Base-by-base conservation (phyloP, 345 rosid species). In the Salix purpurea region DNA sequence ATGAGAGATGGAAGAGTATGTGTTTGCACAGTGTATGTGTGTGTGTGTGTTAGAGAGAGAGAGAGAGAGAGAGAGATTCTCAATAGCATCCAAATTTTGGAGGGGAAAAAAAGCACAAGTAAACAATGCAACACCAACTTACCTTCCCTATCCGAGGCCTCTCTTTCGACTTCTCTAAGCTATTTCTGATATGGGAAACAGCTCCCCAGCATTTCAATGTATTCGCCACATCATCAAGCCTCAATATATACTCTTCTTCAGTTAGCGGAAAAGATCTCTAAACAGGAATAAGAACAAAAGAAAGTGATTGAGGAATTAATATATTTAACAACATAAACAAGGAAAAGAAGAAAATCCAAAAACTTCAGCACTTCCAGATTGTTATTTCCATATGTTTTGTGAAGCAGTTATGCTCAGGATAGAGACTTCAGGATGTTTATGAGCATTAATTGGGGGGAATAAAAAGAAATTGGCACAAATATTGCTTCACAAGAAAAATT, bases 141-240 rank as follows among this genome's bases (percentile, higher is more conserved):
- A 94, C 98, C 91, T 94, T 90, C 64, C 96, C 96, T 56, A 92
- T 92, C 77, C 97, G 87, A 30, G 97, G 99, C 16, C 97, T 90
- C 79, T 94, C 97, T 83, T 94, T 94, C 50, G 82, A 81, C 87
- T 89, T 94, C 67, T 90, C 90, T 56, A 92, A 89, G 89, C 97
- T 94, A 84, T 83, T 90, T 78, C 94, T 89, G 83, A 92, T 91
- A 74, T 92, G 97, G 40, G 97, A 90, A 77, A 92, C 97, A 19
- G 97, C 97, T 79, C 99, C 99, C 99, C 99, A 95, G 81, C 91
- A 92, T 87, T 87, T 95, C 77, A 92, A 87, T 75, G 89, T 87
- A 86, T 95, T 92, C 61, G 97, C 97, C 36, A 95, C 97, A 40
- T 95, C 96, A 40, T 95, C 97, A 4, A 95, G 99, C 86, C 99